Percentiles rank a stretch among this genome's conserved stretches.
phyloP scores from a whole-genome alignment of 805 yeast species.

The Saturnispora halmiae region DNA sequence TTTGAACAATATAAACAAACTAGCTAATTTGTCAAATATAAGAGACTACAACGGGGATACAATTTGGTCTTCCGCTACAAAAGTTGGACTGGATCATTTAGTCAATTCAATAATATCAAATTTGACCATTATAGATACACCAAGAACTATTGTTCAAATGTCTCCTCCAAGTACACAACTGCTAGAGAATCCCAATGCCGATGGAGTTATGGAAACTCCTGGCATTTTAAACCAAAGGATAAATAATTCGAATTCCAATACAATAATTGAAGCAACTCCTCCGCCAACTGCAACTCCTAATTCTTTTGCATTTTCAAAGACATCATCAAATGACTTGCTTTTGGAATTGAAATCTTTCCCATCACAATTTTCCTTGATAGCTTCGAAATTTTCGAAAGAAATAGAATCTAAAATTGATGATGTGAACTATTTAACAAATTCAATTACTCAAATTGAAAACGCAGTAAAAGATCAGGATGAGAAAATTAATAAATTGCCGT shows the following conservation, averaged over 20 bases:
- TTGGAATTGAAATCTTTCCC: constrained; percentile 5
- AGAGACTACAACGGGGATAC: constrained; percentile 8
- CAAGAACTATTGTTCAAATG: constrained; percentile 5
- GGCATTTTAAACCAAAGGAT: too few relatives aligned
- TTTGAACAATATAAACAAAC: constrained; percentile 2
- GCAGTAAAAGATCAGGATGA: constrained; percentile 13
- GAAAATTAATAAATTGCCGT: constrained; percentile 1
- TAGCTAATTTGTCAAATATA: background rate
- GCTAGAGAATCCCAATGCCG: too few relatives aligned
- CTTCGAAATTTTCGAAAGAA: constrained; percentile 1
- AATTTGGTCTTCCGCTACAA: constrained; percentile 6
- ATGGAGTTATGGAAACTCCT: too few relatives aligned
- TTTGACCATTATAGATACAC: constrained; percentile 5
- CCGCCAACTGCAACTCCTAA: too few relatives aligned
- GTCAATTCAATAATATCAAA: constrained; percentile 6
- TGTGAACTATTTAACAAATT: constrained; percentile 7
- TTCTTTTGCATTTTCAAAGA: background rate
- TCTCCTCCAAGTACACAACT: constrained; percentile 4
- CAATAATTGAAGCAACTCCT: too few relatives aligned
- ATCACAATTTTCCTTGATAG: constrained; percentile 1
- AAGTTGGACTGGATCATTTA: constrained; percentile 6
- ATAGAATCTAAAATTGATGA: constrained; percentile 6
- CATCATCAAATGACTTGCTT: background rate
- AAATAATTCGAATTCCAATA: too few relatives aligned
- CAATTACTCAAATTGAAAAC: constrained; percentile 9